These are phyloP conservation scores for Ocimum tenuiflorum DNA, from an alignment of 257 asterid genomes.

Conservation along the genomic window DNA sequence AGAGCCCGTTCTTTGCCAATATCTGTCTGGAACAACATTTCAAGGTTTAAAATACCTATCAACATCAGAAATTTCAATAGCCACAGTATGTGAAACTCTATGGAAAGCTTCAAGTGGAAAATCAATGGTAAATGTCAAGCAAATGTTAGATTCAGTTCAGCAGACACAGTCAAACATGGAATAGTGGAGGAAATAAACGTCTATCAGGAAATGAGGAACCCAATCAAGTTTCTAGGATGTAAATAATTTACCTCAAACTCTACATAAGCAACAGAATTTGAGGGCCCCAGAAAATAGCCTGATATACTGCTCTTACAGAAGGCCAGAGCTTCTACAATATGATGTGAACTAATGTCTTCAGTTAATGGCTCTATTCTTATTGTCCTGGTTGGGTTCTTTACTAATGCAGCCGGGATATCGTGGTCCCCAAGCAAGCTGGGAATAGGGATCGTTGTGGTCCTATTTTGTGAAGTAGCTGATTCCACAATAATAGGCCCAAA, in stretches of 20 bases:
- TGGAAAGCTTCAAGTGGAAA: background rate
- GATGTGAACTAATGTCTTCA: conserved; percentile 27
- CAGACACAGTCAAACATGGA: background rate
- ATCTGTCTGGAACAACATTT: conserved; percentile 38
- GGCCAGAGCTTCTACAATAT: conserved; percentile 39
- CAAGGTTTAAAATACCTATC: conserved; percentile 3
- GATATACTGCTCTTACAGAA: conserved; percentile 41
- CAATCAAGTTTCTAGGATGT: background rate
- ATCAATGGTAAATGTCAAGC: background rate
- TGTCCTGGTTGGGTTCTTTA: conserved; percentile 57
- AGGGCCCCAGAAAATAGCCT: conserved; percentile 41
- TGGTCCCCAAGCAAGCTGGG: conserved; percentile 43
- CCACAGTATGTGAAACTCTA: background rate
- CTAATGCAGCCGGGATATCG: conserved; percentile 37
- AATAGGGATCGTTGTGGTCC: conserved; percentile 16
- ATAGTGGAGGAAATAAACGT: background rate
- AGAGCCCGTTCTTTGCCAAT: conserved; percentile 55
- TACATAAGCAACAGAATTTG: conserved; percentile 45
- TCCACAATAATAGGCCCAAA: conserved; percentile 22
- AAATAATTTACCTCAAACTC: conserved; percentile 48
- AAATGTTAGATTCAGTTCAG: background rate
- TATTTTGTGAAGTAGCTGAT: conserved; percentile 27
- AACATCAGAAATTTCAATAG: background rate
- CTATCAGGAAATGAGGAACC: background rate
- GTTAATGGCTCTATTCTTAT: conserved; percentile 37